phyloP scores from a whole-genome alignment of 495 filamentous ascomycete species.

The Aspergillus asperescens region DNA sequence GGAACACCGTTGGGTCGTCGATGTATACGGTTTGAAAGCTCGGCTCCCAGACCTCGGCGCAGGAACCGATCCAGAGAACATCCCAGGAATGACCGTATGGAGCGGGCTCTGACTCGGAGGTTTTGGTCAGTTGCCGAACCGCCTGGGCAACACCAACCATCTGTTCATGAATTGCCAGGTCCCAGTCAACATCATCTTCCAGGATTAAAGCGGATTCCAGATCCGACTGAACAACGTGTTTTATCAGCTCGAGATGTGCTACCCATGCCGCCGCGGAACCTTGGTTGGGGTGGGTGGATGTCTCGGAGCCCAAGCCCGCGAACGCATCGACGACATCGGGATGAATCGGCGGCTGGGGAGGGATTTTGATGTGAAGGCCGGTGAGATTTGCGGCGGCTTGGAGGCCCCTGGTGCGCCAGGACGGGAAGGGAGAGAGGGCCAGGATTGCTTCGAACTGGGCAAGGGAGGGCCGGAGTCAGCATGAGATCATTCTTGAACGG shows the following conservation, averaged over 20 bases:
- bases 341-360: conserved; percentile 11
- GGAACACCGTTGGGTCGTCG: conserved; percentile 12
- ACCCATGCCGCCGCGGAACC: conserved; percentile 24
- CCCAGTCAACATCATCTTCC: conserved; percentile 47
- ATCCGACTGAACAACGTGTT: conserved; percentile 33
- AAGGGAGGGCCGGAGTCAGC: background rate
- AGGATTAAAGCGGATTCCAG: conserved; percentile 41
- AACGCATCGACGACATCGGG: conserved; percentile 13
- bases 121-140: conserved; percentile 18
- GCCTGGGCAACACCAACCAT: conserved; percentile 13
- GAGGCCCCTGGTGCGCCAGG: conserved; percentile 18
- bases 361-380: conserved; percentile 13
- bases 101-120: background rate
- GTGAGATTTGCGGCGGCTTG: conserved; percentile 13
- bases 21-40: conserved; percentile 15
- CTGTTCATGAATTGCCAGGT: conserved; percentile 30
- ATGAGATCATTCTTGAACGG: background rate
- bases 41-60: conserved; percentile 29
- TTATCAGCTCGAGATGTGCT: conserved; percentile 31
- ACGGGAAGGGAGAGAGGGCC: conserved; percentile 11
- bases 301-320: conserved; percentile 1
- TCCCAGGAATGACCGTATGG: conserved; percentile 35
- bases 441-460: conserved; percentile 19
- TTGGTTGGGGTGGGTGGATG: conserved; percentile 8
- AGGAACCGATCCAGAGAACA: conserved; percentile 40